These are phyloP conservation scores for Nicotiana undulata DNA, from an alignment of 257 asterid genomes.

Conservation along the genomic window DNA sequence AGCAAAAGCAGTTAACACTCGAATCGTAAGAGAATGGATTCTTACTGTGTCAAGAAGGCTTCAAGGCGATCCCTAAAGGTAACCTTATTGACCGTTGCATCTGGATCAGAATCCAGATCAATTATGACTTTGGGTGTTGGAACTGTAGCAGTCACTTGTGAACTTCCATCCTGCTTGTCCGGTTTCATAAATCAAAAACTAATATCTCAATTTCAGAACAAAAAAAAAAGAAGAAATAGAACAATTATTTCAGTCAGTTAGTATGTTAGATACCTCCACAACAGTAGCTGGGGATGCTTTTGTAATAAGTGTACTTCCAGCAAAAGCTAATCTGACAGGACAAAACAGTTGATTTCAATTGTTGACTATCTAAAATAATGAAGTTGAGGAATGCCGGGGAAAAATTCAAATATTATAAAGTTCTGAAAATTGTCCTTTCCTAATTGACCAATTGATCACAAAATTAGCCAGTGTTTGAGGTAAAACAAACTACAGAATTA, in stretches of 20 bases:
- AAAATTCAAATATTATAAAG: background rate
- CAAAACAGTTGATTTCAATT: background rate
- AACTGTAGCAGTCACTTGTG: constrained; percentile 42
- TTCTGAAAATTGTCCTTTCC: background rate
- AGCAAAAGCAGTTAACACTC: background rate
- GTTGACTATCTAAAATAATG: background rate
- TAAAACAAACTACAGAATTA: background rate
- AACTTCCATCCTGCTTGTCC: constrained; percentile 52
- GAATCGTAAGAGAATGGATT: background rate
- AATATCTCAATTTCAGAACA: background rate
- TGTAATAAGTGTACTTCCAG: constrained; percentile 32
- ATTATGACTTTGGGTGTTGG: constrained; percentile 78
- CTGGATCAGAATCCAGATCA: constrained; percentile 87
- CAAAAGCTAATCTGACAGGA: constrained; percentile 47
- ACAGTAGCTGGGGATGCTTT: constrained; percentile 45
- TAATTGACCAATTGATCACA: background rate
- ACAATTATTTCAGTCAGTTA: constrained; percentile 9
- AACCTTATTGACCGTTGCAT: constrained; percentile 82
- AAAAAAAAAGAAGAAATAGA: background rate
- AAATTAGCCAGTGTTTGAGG: background rate
- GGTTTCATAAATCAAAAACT: background rate
- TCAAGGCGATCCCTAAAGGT: constrained; percentile 97
- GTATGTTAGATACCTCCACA: constrained; percentile 56
- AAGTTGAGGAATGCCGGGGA: background rate
- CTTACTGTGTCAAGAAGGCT: constrained; percentile 88